Evolutionary conservation across 2,329 filamentous ascomycete species (phyloP), one percentile per base, ranked within the genome.

Genomic region (Xylariales sp.): DNA sequence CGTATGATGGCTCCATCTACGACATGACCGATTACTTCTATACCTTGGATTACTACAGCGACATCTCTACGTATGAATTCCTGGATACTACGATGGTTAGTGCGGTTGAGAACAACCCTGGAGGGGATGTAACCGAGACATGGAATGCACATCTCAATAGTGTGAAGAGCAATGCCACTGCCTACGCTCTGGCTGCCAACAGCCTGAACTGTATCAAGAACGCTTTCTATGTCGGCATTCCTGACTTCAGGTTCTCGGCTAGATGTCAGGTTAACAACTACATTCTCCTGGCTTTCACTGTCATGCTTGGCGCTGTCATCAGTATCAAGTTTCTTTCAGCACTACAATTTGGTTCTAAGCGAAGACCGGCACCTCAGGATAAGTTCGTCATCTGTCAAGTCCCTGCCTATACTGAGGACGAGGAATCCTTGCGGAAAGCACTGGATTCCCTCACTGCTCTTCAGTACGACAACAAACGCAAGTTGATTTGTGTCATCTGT

Each of bases 321-420:
- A 56, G 81, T 35, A 66, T 86, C 65, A 98, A 97, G 64, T 98
- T 98, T 67, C 61, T 98, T 55, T 82, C 93, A 37, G 93, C 93
- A 11, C 74, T 98, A 29, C 93, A 96, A 55, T 87, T 98, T 43
- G 90, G 91, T 31, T 89, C 89, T 5, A 96, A 96, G 68, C 80
- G 87, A 42, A 83, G 88, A 14, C 93, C 93, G 3, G 76, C 85
- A 5, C 85, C 89, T 25, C 93, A 97, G 62, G 93, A 98, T 63
- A 98, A 97, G 60, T 98, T 98, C 53, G 90, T 98, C 52, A 97
- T 98, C 49, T 97, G 93, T 63, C 89, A 96, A 62, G 89, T 98
- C 21, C 93, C 93, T 8, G 93, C 93, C 5, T 98, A 98, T 57
- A 98, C 93, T 0, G 93, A 98, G 69, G 93, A 89, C 52, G 93